Percentiles rank a stretch among this genome's conserved stretches.
Evolutionary conservation across 2,329 filamentous ascomycete species (phyloP).

Genomic region (Fusarium pseudoanthophilum): DNA sequence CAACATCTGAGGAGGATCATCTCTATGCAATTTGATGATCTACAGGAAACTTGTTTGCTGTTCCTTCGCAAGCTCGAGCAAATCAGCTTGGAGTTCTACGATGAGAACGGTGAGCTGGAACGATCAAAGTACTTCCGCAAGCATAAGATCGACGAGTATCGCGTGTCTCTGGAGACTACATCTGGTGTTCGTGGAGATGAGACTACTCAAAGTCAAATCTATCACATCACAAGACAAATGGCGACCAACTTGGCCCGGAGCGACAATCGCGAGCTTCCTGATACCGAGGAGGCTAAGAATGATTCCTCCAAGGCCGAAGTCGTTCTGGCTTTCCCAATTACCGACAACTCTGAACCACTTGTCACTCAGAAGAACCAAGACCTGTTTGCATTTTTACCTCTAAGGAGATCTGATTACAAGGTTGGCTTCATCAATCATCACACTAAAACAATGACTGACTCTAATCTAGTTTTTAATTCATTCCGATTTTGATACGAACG

Average conservation of each 20-base stretch:
- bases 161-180: not conserved
- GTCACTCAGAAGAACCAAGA: not conserved
- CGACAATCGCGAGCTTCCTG: not conserved
- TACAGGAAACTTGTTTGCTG: conserved; percentile 11
- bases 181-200: not conserved
- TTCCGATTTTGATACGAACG: not conserved
- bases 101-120: not conserved
- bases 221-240: conserved; percentile 22
- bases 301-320: not conserved
- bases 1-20: not conserved
- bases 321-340: conserved; percentile 31
- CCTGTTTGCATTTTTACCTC: not conserved
- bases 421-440: not conserved
- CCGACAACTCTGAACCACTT: not conserved
- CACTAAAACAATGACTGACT: rapidly evolving
- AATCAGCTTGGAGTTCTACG: not conserved
- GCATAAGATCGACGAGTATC: not conserved
- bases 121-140: conserved; percentile 6
- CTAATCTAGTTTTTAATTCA: not conserved
- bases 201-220: not conserved
- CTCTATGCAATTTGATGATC: conserved; percentile 14
- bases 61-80: conserved; percentile 15
- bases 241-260: not conserved
- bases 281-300: not conserved
- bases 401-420: not conserved